These are phyloP conservation scores for Pythium angustatum DNA, from an alignment of 352 stramenopile genomes.

Conservation along the genomic window DNA sequence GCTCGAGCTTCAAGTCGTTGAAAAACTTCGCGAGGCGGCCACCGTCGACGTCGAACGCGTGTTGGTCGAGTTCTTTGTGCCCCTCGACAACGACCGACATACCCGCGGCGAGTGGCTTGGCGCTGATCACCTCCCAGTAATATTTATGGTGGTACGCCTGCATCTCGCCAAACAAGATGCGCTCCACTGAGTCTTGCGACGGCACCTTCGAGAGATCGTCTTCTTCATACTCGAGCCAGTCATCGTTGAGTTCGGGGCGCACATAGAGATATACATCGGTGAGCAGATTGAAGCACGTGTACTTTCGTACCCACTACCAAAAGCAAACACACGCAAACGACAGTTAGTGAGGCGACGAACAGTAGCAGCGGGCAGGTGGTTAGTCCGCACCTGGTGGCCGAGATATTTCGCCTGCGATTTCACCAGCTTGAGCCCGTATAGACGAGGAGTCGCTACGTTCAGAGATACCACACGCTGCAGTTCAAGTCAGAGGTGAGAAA, in stretches of 20 bases:
- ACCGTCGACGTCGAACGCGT: conserved; percentile 62
- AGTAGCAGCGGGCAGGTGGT: background rate
- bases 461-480: conserved; percentile 68
- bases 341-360: background rate
- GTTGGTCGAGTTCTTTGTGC: conserved; percentile 56
- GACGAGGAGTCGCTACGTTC: conserved; percentile 53
- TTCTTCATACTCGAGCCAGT: conserved; percentile 81
- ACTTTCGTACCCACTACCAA: conserved; percentile 81
- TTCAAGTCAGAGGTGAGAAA: conserved; percentile 1
- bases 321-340: background rate
- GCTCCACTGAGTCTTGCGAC: conserved; percentile 70
- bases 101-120: conserved; percentile 47
- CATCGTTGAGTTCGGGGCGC: conserved; percentile 74
- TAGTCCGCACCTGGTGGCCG: conserved; percentile 53
- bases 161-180: conserved; percentile 82
- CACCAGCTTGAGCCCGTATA: conserved; percentile 84
- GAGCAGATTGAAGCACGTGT: conserved; percentile 76
- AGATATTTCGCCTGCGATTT: conserved; percentile 87
- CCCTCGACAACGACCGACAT: conserved; percentile 59
- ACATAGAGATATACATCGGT: conserved; percentile 82
- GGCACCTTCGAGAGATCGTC: conserved; percentile 74
- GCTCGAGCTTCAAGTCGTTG: conserved; percentile 65
- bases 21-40: conserved; percentile 70
- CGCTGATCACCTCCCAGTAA: conserved; percentile 70
- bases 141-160: conserved; percentile 87